Base-by-base conservation (phyloP, 768 basidiomycete species). In the Coprinopsis marcescibilis region DNA sequence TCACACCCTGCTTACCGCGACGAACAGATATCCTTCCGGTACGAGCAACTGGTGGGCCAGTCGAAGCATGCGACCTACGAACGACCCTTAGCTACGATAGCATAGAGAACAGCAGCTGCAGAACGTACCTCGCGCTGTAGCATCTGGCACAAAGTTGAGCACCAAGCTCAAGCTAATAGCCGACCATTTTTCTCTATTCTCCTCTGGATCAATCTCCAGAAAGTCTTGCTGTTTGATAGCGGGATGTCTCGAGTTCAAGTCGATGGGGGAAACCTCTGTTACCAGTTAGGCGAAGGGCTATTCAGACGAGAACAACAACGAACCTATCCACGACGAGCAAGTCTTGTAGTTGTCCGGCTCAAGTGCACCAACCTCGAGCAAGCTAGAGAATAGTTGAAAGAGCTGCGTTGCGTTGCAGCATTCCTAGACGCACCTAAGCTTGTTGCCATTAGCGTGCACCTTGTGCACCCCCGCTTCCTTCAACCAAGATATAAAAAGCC, bases 351-450 rank as follows among this genome's bases (percentile, higher is more conserved):
- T 96, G 55, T 89, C 84, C 8, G 85, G 88, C 51, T 77, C 81
- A 36, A 96, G 69, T 11, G 93, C 92, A 0, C 93, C 92, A 1
- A 94, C 85, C 66, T 96, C 92, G 3, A 96, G 75, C 44, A 95
- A 65, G 43, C 91, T 94, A 52, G n/a, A n/a, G n/a, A n/a, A n/a
- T n/a, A n/a, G n/a, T n/a, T n/a, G n/a, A n/a, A n/a, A n/a, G n/a
- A n/a, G n/a, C n/a, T n/a, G n/a, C n/a, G n/a, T n/a, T n/a, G n/a
- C n/a, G n/a, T n/a, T n/a, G n/a, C n/a, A n/a, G n/a, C n/a, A n/a
- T n/a, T n/a, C n/a, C n/a, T 24, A 12, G 56, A 51, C 64, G 23
- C 49, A 73, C 78, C 70, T 62, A 29, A 72, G 61, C 60, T 68
- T 60, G 15, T 55, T 52, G 37, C 55, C 35, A 36, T 12, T 54